Conservation (phyloP, 83 land plant genomes). For the Diphasiastrum complanatum region DNA sequence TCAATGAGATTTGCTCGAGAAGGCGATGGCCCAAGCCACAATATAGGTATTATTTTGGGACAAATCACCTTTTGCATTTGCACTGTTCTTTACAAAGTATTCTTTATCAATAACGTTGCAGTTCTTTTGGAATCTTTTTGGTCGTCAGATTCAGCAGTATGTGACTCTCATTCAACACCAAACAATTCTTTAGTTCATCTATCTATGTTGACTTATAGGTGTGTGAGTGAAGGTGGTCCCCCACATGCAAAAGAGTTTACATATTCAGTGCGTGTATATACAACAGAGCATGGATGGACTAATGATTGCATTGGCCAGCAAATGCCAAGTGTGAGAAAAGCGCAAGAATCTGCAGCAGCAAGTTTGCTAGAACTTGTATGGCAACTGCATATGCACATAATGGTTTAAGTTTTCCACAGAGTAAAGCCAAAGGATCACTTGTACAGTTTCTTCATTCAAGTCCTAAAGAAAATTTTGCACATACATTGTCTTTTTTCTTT, state of each 20-base stretch:
- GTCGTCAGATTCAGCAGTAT: not conserved
- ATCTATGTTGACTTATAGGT: not conserved
- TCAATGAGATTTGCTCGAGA: not conserved
- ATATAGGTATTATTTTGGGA: not conserved
- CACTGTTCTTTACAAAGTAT: too few species aligned
- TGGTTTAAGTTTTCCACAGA: too few species aligned
- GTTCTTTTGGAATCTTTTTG: not conserved
- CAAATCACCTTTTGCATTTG: too few species aligned
- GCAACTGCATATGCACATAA: too few species aligned
- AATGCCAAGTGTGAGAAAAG: not conserved
- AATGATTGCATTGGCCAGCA: not conserved
- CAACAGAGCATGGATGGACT: not conserved
- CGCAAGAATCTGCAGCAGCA: conserved; percentile 8
- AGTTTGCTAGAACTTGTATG: too few species aligned
- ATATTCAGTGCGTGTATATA: not conserved
- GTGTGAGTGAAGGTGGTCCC: not conserved
- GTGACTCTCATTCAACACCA: too few species aligned
- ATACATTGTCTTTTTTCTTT: too few species aligned
- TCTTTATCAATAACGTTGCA: too few species aligned
- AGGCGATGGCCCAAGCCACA: not conserved
- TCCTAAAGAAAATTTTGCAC: too few species aligned
- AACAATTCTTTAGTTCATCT: not conserved
- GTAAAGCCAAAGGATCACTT: too few species aligned
- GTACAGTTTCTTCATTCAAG: too few species aligned
- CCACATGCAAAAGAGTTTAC: conserved; percentile 2